Base-by-base conservation (phyloP, 2,329 filamentous ascomycete genomes). In the Capronia americana region DNA sequence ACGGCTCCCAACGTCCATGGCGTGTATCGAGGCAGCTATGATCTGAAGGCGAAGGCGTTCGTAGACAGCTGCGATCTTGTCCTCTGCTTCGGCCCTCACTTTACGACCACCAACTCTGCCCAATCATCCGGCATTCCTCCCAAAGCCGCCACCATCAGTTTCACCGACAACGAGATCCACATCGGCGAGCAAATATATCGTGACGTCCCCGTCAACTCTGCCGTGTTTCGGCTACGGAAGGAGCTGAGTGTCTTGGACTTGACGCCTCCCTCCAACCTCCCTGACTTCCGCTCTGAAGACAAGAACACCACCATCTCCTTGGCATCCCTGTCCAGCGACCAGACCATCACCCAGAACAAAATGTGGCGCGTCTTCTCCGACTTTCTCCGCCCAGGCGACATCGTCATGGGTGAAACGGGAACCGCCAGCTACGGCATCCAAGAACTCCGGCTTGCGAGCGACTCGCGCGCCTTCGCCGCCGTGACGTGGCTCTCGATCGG, bases 401-500 rank as follows among this genome's bases (percentile, higher is more conserved):
- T 87, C 30, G 70, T 88, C 20, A 78, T 88, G 38, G 82, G 81
- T 4, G 86, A 87, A 73, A 86, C 86, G 0, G 86, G 86, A 4
- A 88, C 86, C 1, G 78, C 85, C 0, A 80, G 81, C 12, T 85
- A 85, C 66, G 87, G 87, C 4, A 79, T 81, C 28, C 81, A 82
- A 14, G 78, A 81, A 10, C 79, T 85, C 24, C 74, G 77, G 1
- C 79, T 88, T 2, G 85, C 86, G 0, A 73, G 76, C 1, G 77
- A 84, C 32, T 76, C 80, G 0, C 77, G 77, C 2, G 76, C 83
- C 24, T 82, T 88, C 67, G 80, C 79, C 2, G 82, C 81, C 4
- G 82, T 84, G 0, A 86, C 84, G 23, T 88, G 85, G 84, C 79
- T 86, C 1, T 87, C 84, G 0, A 87, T 88, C 60, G 85, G 85